phyloP scores from a whole-genome alignment of 371 early-diverging fungal species.

The Lichtheimia corymbifera region DNA sequence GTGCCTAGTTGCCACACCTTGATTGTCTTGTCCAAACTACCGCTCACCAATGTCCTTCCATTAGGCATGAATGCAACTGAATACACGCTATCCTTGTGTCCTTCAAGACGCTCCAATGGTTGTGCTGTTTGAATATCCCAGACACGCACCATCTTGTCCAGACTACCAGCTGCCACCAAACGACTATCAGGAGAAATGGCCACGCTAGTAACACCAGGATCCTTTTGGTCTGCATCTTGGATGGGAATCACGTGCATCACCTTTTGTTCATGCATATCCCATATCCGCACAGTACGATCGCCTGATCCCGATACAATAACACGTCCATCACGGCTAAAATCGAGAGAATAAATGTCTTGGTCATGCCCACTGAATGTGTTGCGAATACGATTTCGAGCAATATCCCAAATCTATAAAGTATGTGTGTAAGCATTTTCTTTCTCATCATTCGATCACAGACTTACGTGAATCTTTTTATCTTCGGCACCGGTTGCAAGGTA shows the following conservation, averaged over 20 bases:
- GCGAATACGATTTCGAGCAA: constrained; percentile 60
- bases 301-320: constrained; percentile 90
- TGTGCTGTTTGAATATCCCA: constrained; percentile 84
- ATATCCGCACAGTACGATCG: constrained; percentile 85
- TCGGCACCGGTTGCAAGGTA: constrained; percentile 97
- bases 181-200: constrained; percentile 80
- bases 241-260: constrained; percentile 68
- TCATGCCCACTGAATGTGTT: constrained; percentile 82
- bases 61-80: constrained; percentile 93
- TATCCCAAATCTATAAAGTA: constrained; percentile 66
- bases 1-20: constrained; percentile 84
- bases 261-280: constrained; percentile 79
- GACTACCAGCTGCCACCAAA: constrained; percentile 76
- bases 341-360: constrained; percentile 93
- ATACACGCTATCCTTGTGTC: constrained; percentile 95
- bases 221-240: constrained; percentile 76
- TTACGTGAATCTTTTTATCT: constrained; percentile 89
- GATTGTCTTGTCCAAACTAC: constrained; percentile 91
- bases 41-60: constrained; percentile 85
- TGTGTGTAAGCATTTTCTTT: not conserved
- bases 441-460: not conserved
- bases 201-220: constrained; percentile 91
- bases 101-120: constrained; percentile 82
- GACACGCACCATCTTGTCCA: constrained; percentile 87
- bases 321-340: constrained; percentile 88